Conservation (phyloP, 176 grass and related monocot genomes). For the Calamus simplicifolius region DNA sequence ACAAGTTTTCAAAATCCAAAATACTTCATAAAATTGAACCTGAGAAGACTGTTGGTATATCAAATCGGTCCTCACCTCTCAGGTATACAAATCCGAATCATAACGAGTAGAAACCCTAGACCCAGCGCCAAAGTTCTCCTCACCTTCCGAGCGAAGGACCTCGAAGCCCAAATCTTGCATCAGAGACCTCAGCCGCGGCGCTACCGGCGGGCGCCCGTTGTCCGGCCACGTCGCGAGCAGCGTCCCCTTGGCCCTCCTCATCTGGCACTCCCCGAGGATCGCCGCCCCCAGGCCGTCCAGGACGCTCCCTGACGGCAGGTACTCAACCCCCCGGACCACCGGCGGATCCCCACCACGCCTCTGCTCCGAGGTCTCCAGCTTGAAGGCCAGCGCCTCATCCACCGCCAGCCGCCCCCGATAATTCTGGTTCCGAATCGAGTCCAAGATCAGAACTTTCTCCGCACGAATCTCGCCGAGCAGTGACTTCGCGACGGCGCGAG, state of each 20-base stretch:
- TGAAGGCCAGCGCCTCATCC: slow-evolving; percentile 61
- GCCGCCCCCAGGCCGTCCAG: slow-evolving; percentile 77
- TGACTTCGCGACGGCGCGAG: slow-evolving; percentile 47
- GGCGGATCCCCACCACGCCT: slow-evolving; percentile 17
- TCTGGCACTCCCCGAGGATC: slow-evolving; percentile 63
- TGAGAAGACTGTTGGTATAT: no score
- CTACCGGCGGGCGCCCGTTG: slow-evolving; percentile 23
- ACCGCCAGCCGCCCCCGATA: slow-evolving; percentile 57
- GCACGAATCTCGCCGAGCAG: slow-evolving; percentile 44
- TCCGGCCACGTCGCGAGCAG: slow-evolving; percentile 78
- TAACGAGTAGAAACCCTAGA: slow-evolving; percentile 22
- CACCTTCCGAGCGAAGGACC: slow-evolving; percentile 12
- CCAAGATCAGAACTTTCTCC: slow-evolving; percentile 61
- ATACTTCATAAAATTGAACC: no score
- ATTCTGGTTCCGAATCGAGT: slow-evolving; percentile 46
- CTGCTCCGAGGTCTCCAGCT: slow-evolving; percentile 80
- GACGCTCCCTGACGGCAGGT: slow-evolving; percentile 62
- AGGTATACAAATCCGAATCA: slow-evolving; percentile 61
- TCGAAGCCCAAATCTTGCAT: slow-evolving; percentile 49
- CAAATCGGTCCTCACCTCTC: not conserved
- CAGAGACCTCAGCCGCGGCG: slow-evolving; percentile 32
- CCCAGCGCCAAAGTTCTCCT: not conserved
- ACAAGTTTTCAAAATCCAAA: no score
- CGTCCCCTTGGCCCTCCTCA: slow-evolving; percentile 59
- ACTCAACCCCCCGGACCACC: slow-evolving; percentile 31